Percentiles rank a stretch among this genome's conserved stretches.
These are phyloP conservation scores for Caryopteris hybrid DNA, from an alignment of 305 asterid species.

Conservation along the genomic window DNA sequence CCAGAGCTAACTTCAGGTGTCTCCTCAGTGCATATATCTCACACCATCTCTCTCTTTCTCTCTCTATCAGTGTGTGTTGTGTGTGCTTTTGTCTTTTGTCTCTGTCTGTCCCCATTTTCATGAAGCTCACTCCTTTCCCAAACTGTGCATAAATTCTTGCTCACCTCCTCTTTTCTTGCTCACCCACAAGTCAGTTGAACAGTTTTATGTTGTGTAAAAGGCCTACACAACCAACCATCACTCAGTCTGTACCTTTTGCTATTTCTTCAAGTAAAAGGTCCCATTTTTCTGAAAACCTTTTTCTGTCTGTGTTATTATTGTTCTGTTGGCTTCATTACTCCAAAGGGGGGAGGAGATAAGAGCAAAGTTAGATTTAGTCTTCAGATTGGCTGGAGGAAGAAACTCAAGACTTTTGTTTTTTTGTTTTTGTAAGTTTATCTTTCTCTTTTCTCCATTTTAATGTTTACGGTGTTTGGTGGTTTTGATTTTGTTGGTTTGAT, in stretches of 20 bases:
- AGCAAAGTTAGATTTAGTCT: neutral
- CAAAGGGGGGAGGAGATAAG: neutral
- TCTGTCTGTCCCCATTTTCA: constrained; percentile 40
- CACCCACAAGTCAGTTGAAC: too few species aligned
- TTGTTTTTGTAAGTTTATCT: constrained; percentile 19
- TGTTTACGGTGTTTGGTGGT: neutral
- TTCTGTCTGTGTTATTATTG: neutral
- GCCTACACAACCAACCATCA: constrained; percentile 33
- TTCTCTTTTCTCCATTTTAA: neutral
- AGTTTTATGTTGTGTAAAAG: constrained; percentile 32
- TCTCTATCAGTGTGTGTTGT: constrained; percentile 11
- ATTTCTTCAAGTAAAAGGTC: constrained; percentile 32
- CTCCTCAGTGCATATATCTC: constrained; percentile 24
- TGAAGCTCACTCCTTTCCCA: constrained; percentile 22
- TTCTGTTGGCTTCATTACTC: constrained; percentile 16
- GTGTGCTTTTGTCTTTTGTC: constrained; percentile 39
- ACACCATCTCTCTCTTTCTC: constrained; percentile 8
- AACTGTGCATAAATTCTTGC: constrained; percentile 28
- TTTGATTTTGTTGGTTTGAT: neutral
- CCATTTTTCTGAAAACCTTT: neutral
- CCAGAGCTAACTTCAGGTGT: constrained; percentile 48
- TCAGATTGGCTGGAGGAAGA: neutral
- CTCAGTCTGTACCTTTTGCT: constrained; percentile 23
- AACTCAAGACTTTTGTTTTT: constrained; percentile 7
- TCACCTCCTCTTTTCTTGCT: constrained; percentile 1